Base-by-base conservation (phyloP, 495 filamentous ascomycete species). In the Wilcoxina mikolae region DNA sequence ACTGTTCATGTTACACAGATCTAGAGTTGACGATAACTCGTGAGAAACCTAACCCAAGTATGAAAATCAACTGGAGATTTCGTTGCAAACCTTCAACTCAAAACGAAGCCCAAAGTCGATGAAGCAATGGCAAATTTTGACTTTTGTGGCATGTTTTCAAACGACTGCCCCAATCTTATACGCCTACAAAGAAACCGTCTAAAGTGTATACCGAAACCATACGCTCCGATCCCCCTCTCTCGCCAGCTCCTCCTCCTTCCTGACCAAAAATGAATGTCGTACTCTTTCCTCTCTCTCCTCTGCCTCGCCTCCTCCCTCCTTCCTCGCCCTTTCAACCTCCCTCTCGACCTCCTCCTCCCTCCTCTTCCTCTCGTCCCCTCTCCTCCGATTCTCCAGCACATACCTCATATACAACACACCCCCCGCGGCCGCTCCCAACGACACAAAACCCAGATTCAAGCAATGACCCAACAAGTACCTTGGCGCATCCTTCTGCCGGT, bases 401-500 rank as follows among this genome's bases (percentile, higher is more conserved):
- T 65, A 65, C 9, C 69, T 55, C 25, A 65, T 61, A 58, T 85
- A 87, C n/a, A 69, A 67, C 22, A 77, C 61, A 2, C 76, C 38
- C 0, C 75, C 69, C 0, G 82, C 82, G 29, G 81, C 57, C 44
- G 84, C 71, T 0, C 84, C 83, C 3, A 69, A 62, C 0, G 69
- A 58, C n/a, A 81, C 78, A 57, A 88, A 87, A 0, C 66, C 80
- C 22, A 90, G 68, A 56, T 85, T 83, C 24, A 87, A 65, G 3
- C 71, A 72, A 64, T 88, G 83, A 0, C 85, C 85, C 3, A 87
- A 73, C 1, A 74, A 68, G 56, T 82, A 89, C 18, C 74, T 69
- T 0, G 83, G 83, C 4, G 70, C 68, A 57, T 88, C 83, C 23
- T 71, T 69, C 3, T 70, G 57, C 15, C 84, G 77, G 60, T 88